A percentile compares a stretch with the other conserved stretches of the same genome.
Conservation (phyloP, 2,329 filamentous ascomycete species). For the Ambrosiella beaveri region DNA sequence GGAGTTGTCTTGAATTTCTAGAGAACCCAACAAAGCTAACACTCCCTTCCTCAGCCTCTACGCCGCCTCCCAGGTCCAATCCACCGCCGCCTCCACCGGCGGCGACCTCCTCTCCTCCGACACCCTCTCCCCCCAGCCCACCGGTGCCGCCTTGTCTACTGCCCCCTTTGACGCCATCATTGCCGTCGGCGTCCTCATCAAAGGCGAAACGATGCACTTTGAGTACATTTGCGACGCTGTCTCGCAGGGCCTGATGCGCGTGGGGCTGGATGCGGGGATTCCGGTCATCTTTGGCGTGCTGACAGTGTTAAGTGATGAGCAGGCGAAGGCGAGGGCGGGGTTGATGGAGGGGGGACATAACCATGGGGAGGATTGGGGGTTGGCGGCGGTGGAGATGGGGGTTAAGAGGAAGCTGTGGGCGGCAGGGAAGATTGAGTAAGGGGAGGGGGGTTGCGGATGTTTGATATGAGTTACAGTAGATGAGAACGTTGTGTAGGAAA, state of each 20-base stretch:
- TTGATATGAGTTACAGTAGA: background rate
- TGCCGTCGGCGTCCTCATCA: constrained; percentile 89
- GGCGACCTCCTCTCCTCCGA: constrained; percentile 59
- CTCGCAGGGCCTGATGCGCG: constrained; percentile 81
- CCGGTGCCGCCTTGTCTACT: constrained; percentile 25
- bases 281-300: constrained; percentile 86
- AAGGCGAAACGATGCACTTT: constrained; percentile 98
- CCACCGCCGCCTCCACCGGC: constrained; percentile 46
- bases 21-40: background rate
- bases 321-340: constrained; percentile 72
- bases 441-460: background rate
- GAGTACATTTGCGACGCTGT: constrained; percentile 94
- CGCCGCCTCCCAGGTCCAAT: constrained; percentile 72
- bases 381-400: constrained; percentile 84
- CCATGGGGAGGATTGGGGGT: constrained; percentile 91
- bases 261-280: constrained; percentile 75
- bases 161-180: constrained; percentile 83
- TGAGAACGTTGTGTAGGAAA: background rate
- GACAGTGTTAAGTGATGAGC: constrained; percentile 75
- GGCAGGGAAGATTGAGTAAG: constrained; percentile 40
- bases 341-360: constrained; percentile 82
- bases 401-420: constrained; percentile 75
- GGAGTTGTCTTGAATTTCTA: too few species aligned
- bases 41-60: constrained; percentile 42
- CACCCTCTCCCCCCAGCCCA: constrained; percentile 36